Evolutionary conservation across 495 filamentous ascomycete species (phyloP).

Genomic region (Massariosphaeria phaeospora): DNA sequence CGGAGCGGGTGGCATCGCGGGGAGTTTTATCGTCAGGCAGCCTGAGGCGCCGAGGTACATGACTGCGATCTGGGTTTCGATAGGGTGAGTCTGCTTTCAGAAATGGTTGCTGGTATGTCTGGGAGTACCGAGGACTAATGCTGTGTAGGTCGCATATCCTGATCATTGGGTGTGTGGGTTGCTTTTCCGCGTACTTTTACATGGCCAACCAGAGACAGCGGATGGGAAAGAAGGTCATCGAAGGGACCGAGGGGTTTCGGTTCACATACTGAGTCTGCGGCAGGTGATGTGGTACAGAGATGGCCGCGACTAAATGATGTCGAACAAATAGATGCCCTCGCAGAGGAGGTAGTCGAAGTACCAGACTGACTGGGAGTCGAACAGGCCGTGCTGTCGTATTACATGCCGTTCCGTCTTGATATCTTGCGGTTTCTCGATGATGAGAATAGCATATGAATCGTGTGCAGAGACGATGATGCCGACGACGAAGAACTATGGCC

Average conservation of each 20-base stretch:
- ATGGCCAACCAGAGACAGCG: slow-evolving; percentile 48
- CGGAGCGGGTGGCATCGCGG: slow-evolving; percentile 70
- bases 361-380: no score
- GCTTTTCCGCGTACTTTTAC: slow-evolving; percentile 61
- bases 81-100: slow-evolving; percentile 47
- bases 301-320: not conserved
- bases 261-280: slow-evolving; percentile 14
- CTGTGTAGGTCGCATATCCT: slow-evolving; percentile 54
- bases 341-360: no score
- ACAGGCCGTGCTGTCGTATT: no score
- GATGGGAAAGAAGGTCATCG: slow-evolving; percentile 25
- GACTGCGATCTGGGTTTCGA: slow-evolving; percentile 68
- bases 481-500: no score
- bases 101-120: not conserved
- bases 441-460: no score
- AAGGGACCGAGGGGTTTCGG: slow-evolving; percentile 21
- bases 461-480: not conserved
- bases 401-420: no score
- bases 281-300: not conserved
- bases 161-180: slow-evolving; percentile 57
- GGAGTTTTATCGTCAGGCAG: slow-evolving; percentile 66
- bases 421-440: no score
- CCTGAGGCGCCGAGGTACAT: slow-evolving; percentile 63
- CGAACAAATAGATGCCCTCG: no score
- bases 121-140: not conserved